Conservation (phyloP, 495 filamentous ascomycete species). For the Wilcoxina mikolae region DNA sequence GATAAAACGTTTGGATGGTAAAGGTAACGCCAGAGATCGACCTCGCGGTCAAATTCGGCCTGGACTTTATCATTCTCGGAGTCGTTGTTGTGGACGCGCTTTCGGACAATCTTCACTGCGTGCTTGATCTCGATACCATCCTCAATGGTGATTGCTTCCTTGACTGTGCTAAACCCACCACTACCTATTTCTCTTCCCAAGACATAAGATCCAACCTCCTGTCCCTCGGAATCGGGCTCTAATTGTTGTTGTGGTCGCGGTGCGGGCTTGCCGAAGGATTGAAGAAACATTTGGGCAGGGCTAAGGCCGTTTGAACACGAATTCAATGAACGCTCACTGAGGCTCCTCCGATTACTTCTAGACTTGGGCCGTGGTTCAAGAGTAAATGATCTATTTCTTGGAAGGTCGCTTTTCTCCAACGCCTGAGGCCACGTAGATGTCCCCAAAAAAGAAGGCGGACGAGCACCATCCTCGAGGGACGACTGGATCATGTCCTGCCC, state of each 20-base stretch:
- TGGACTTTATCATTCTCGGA: slow-evolving; percentile 59
- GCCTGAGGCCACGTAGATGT: neutral
- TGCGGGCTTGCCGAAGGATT: neutral
- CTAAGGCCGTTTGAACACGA: slow-evolving; percentile 3
- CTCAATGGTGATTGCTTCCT: slow-evolving; percentile 56
- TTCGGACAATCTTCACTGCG: slow-evolving; percentile 62
- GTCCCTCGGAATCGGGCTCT: slow-evolving; percentile 56
- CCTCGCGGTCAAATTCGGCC: slow-evolving; percentile 60
- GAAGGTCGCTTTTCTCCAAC: slow-evolving; percentile 32
- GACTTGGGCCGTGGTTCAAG: slow-evolving; percentile 18
- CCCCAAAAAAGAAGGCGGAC: neutral
- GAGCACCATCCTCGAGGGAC: slow-evolving; percentile 32
- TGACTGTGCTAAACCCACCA: slow-evolving; percentile 58
- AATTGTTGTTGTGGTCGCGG: slow-evolving; percentile 31
- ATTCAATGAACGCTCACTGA: slow-evolving; percentile 1
- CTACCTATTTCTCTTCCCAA: slow-evolving; percentile 55
- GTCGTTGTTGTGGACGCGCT: slow-evolving; percentile 40
- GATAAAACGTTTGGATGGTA: slow-evolving; percentile 50
- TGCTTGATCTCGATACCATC: slow-evolving; percentile 38
- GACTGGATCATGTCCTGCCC: neutral
- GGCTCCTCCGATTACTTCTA: slow-evolving; percentile 6
- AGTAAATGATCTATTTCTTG: slow-evolving; percentile 33
- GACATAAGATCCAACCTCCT: slow-evolving; percentile 59
- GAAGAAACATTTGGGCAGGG: slow-evolving; percentile 6
- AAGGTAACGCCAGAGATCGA: slow-evolving; percentile 56